Base-by-base conservation (phyloP, 2,329 filamentous ascomycete genomes). In the Xylaria polymorpha region DNA sequence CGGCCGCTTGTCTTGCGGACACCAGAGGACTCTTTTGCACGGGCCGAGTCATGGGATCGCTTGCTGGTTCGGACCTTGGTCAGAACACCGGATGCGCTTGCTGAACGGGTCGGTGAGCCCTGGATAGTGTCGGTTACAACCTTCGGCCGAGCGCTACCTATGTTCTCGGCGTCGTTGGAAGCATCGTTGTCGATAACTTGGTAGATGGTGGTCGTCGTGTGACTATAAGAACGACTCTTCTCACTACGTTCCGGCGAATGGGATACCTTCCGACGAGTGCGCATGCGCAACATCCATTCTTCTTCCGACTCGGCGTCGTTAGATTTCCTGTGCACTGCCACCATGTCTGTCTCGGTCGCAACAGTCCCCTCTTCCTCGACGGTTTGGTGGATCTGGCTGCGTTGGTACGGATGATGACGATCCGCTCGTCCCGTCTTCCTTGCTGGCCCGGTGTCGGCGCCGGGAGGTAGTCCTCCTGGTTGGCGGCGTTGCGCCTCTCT, bases 391-490 rank as follows among this genome's bases (percentile, higher is more conserved):
- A 87, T 79, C 72, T 85, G 80, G 29, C 85, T 86, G 66, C 90
- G 86, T 61, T 89, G 82, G 80, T 94, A 92, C 12, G 91, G 89
- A 79, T 94, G 88, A 74, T 93, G 91, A 32, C 91, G 89, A 75
- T 94, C 93, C 68, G 90, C 87, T 66, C 93, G 90, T 72, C 90
- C 91, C 18, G 92, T 92, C 85, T 99, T 98, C 71, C 96, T 90
- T 35, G 96, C 80, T 99, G 96, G 2, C 96, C 96, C 0, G 96
- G 96, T 4, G 96, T 99, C 3, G 96, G 96, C 0, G 94, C 95
- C 2, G 96, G 96, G 5, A 99, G 87, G 75, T 97, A 97, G 78
- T 98, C 94, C 72, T 98, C 94, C 77, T 93, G 88, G n/a, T 90
- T 86, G 59, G 88, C 87, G 72, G 88, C 85, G 74, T 88, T 89